Evolutionary conservation across 306 rosid species (phyloP).

Genomic region (Betula pendula): DNA sequence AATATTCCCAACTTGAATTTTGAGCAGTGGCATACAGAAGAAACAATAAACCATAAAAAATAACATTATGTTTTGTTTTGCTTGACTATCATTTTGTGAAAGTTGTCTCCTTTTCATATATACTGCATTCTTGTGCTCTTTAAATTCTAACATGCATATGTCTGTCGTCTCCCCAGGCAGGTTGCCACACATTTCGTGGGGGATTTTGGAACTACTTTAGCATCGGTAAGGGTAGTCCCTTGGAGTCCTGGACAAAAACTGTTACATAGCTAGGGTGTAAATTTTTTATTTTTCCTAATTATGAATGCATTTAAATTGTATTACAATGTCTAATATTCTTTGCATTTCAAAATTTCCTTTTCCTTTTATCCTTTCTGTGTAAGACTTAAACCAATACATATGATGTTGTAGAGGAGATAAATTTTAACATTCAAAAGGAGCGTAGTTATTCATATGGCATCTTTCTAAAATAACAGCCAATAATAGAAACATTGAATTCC

Average conservation of each 20-base stretch:
- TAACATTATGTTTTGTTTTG: background rate
- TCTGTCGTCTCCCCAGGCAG: conserved; percentile 62
- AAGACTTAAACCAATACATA: background rate
- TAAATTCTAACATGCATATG: conserved; percentile 20
- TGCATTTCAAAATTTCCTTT: background rate
- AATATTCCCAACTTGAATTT: background rate
- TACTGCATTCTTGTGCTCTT: conserved; percentile 1
- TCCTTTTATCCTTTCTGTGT: background rate
- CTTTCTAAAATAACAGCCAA: background rate
- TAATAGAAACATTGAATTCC: background rate
- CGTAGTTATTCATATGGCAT: background rate
- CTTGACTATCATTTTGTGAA: conserved; percentile 15
- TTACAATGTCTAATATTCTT: background rate
- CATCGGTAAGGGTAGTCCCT: conserved; percentile 69
- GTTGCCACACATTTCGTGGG: conserved; percentile 88
- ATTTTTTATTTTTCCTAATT: conserved; percentile 13
- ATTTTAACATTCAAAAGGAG: background rate
- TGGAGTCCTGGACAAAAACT: conserved; percentile 20
- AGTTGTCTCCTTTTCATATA: conserved; percentile 14
- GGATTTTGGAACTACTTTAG: conserved; percentile 99
- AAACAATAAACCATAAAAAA: background rate
- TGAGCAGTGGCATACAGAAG: background rate
- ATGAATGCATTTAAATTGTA: background rate
- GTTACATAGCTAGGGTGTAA: conserved; percentile 11
- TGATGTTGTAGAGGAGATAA: background rate